Evolutionary conservation across 164 flowering plant species (phyloP).

Genomic region (Piper betle): DNA sequence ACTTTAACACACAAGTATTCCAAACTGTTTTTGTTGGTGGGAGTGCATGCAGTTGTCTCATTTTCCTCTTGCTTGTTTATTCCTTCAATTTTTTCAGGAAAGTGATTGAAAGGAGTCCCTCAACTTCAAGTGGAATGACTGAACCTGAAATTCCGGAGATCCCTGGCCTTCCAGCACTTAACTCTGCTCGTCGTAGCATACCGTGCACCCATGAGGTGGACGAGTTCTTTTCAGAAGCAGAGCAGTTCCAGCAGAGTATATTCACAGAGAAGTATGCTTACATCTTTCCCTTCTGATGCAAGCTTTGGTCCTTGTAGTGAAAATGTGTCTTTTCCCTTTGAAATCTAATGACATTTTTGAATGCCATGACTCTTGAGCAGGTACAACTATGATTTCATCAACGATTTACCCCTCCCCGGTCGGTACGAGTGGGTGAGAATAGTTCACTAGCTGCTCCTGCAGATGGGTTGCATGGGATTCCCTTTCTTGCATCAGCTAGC

Average conservation of each 20-base stretch:
- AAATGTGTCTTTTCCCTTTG: not conserved
- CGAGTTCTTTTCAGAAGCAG: conserved; percentile 62
- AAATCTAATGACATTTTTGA: not conserved
- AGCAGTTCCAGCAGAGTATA: conserved; percentile 38
- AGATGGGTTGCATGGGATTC: conserved; percentile 9
- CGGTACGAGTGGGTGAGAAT: conserved; percentile 66
- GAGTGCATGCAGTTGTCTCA: too few relatives aligned
- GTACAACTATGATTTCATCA: conserved; percentile 72
- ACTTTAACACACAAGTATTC: too few relatives aligned
- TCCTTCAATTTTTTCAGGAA: too few relatives aligned
- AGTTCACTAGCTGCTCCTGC: conserved; percentile 14
- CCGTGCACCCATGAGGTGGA: conserved; percentile 64
- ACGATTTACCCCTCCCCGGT: conserved; percentile 63
- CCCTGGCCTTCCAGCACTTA: conserved; percentile 19
- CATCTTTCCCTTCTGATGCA: not conserved
- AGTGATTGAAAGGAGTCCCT: too few relatives aligned
- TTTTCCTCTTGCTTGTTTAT: too few relatives aligned
- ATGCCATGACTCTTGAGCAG: conserved; percentile 23
- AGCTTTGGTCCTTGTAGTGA: not conserved
- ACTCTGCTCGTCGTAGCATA: conserved; percentile 20
- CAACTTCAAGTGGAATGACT: conserved; percentile 15
- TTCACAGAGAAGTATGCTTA: conserved; percentile 52
- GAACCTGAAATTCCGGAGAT: conserved; percentile 19
- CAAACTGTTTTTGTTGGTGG: too few relatives aligned
- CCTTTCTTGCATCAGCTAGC: conserved; percentile 17